Conservation (phyloP, 495 filamentous ascomycete species). For the Lichina pygmaea region DNA sequence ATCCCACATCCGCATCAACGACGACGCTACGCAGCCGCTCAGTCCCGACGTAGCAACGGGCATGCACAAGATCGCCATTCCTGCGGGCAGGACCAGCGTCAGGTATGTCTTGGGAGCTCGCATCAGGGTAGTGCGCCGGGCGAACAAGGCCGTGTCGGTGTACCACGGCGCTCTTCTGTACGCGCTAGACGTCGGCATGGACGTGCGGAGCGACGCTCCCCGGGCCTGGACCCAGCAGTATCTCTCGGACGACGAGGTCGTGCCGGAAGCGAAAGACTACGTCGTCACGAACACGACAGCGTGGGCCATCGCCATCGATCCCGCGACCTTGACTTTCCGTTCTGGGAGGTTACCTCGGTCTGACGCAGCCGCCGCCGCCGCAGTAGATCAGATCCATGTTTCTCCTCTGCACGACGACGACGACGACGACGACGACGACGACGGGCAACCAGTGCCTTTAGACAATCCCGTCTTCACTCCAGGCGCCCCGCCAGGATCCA, state of each 20-base stretch:
- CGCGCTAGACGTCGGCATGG: conserved; percentile 18
- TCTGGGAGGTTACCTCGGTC: conserved; percentile 7
- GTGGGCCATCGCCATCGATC: conserved; percentile 25
- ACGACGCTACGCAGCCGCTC: conserved; percentile 3
- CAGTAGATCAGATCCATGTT: conserved; percentile 2
- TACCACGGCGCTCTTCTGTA: conserved; percentile 28
- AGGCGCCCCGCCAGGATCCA: conserved; percentile 19
- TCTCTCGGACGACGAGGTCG: conserved; percentile 5
- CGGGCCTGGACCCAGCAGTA: conserved; percentile 1
- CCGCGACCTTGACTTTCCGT: conserved; percentile 9
- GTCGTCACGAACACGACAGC: conserved; percentile 12
- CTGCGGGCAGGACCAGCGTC: conserved; percentile 8
- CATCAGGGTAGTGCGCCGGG: conserved; percentile 12
- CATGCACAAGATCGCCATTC: conserved; percentile 12
- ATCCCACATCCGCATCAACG: conserved; percentile 2
- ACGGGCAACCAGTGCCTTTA: conserved; percentile 4
- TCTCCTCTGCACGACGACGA: conserved; percentile 1
- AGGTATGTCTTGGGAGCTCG: conserved; percentile 8
- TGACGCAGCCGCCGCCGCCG: neutral
- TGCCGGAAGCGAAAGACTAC: conserved; percentile 14
- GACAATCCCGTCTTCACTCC: conserved; percentile 21
- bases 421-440: too few relatives aligned
- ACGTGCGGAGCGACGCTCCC: conserved; percentile 6
- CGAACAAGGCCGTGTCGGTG: conserved; percentile 26
- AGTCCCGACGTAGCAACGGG: conserved; percentile 6